Evolutionary conservation across 2,329 filamentous ascomycete species (phyloP), one percentile per base, ranked within the genome.

Genomic region (Pyrenochaeta sp.): DNA sequence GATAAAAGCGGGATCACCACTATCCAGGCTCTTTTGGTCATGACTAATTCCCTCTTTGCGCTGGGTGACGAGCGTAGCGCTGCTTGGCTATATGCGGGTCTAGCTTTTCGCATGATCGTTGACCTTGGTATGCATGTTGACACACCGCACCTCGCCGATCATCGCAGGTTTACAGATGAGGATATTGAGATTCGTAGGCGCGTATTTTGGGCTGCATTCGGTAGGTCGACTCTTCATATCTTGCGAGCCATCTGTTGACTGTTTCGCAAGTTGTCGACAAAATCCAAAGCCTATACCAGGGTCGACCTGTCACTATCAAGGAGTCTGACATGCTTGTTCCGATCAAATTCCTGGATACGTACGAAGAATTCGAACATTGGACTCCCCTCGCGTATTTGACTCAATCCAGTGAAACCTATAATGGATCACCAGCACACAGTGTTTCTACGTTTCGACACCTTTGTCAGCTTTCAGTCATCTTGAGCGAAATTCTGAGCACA

Each of bases 81-180:
- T 5, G 82, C 85, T 1, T 88, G 86, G 86, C 64, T 87, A 4
- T 88, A 87, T 58, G 80, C 83, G 50, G 85, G 85, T 1, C 79
- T 84, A 60, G 85, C 85, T 0, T 85, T 86, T 56, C 79, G 84
- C 9, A 82, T 87, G 73, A 74, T 87, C 27, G 80, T 83, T 50
- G 85, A 88, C 64, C 68, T 87, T 5, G 81, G 84, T 0, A 81
- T 87, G 61, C 83, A 85, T 61, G 77, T 84, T 19, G 78, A 80
- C 69, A 72, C 71, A 50, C 68, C 72, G 45, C 69, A 65, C 37
- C 67, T 78, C 52, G 54, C 72, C 40, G 67, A 62, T 5, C 63
- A 67, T 49, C 67, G 71, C 12, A 72, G 71, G 12, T 74, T 81
- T 45, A 77, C 79, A 1, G 79, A 81, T 40, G 81, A 84, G 54